A percentile compares a stretch with the other conserved stretches of the same genome.
Evolutionary conservation across 805 yeast species (phyloP).

Genomic region (Yarrowia sp.): DNA sequence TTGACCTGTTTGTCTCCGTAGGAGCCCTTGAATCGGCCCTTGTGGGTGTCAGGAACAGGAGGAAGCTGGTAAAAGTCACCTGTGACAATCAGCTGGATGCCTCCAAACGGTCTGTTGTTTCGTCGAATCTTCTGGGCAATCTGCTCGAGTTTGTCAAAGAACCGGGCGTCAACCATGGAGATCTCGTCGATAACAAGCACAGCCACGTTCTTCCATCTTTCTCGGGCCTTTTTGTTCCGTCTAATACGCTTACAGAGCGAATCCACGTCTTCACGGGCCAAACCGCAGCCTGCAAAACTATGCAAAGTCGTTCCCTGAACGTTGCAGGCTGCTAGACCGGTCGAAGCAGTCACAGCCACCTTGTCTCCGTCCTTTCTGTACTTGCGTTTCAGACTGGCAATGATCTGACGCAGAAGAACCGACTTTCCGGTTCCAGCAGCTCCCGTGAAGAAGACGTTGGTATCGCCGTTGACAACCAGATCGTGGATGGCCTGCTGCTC

Average conservation of each 20-base stretch:
- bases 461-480: conserved; percentile 63
- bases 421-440: conserved; percentile 99
- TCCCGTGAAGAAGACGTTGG: conserved; percentile 88
- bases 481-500: conserved; percentile 67
- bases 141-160: conserved; percentile 75
- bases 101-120: conserved; percentile 79
- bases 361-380: conserved; percentile 54
- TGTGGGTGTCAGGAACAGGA: conserved; percentile 62
- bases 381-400: conserved; percentile 57
- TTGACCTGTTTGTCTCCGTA: conserved; percentile 6
- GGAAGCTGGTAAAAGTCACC: conserved; percentile 99
- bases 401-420: conserved; percentile 74
- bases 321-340: conserved; percentile 94
- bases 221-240: conserved; percentile 54
- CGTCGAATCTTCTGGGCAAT: conserved; percentile 66
- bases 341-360: conserved; percentile 92
- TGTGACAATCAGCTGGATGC: conserved; percentile 84
- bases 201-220: conserved; percentile 69
- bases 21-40: conserved; percentile 13
- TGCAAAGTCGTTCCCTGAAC: conserved; percentile 92
- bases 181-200: conserved; percentile 90
- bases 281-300: conserved; percentile 83
- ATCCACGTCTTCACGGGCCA: conserved; percentile 63
- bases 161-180: conserved; percentile 86
- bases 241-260: conserved; percentile 58